Evolutionary conservation across 1,284 basidiomycete species (phyloP).

Genomic region (Ceratorhiza oryzae-sativae): DNA sequence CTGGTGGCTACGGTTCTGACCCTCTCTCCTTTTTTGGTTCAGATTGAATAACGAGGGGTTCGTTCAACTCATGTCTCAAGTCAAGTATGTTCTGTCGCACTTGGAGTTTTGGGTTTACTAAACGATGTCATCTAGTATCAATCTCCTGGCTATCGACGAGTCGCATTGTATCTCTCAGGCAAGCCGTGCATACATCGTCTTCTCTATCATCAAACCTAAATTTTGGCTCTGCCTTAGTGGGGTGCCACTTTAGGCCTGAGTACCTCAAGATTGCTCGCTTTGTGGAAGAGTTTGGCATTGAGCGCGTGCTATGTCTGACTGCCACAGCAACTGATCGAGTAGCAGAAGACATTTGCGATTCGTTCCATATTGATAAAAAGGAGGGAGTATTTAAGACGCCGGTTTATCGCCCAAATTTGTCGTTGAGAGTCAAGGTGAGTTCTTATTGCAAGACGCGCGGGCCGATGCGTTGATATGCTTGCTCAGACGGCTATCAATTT

Average conservation of each 20-base stretch:
- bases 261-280: slow-evolving; percentile 44
- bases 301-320: slow-evolving; percentile 41
- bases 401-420: slow-evolving; percentile 41
- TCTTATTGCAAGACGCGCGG: not conserved
- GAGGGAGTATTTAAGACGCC: slow-evolving; percentile 39
- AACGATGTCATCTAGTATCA: slow-evolving; percentile 22
- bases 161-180: slow-evolving; percentile 43
- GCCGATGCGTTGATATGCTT: not conserved
- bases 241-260: slow-evolving; percentile 39
- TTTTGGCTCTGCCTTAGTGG: slow-evolving; percentile 3
- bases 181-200: not conserved
- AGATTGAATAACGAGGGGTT: slow-evolving; percentile 44
- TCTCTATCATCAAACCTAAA: slow-evolving; percentile 12
- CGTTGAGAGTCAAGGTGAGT: slow-evolving; percentile 30
- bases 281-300: slow-evolving; percentile 39
- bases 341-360: slow-evolving; percentile 41
- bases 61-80: slow-evolving; percentile 39
- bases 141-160: slow-evolving; percentile 42
- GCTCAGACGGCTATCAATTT: slow-evolving; percentile 5
- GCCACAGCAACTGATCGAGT: slow-evolving; percentile 42
- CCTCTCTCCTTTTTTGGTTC: not conserved
- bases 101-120: not conserved
- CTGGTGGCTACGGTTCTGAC: not conserved
- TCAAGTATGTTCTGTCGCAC: slow-evolving; percentile 20
- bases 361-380: slow-evolving; percentile 39